Conservation (phyloP, 2,329 filamentous ascomycete species). For the Dothideomycetidae sp. region DNA sequence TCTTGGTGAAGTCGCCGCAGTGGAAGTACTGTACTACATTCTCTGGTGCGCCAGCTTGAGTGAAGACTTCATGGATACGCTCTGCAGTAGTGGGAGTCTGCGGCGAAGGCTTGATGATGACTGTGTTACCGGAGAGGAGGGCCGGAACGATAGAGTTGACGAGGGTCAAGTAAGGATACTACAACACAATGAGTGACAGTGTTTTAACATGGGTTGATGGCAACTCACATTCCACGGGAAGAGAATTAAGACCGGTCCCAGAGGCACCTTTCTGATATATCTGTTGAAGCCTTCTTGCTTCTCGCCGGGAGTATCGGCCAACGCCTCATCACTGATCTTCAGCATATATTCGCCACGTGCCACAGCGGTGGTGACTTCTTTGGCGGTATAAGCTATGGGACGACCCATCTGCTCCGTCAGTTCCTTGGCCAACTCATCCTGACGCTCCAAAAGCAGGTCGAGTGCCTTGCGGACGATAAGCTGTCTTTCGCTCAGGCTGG, state of each 20-base stretch:
- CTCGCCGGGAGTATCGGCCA: constrained; percentile 71
- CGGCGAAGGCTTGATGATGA: constrained; percentile 88
- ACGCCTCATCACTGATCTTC: constrained; percentile 63
- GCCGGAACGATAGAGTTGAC: constrained; percentile 87
- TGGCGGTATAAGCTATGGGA: constrained; percentile 73
- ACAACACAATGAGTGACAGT: constrained; percentile 9
- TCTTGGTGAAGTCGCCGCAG: constrained; percentile 60
- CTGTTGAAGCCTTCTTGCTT: constrained; percentile 77
- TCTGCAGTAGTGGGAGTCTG: constrained; percentile 89
- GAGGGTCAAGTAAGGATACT: constrained; percentile 92
- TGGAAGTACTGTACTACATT: constrained; percentile 89
- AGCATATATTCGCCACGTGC: constrained; percentile 75
- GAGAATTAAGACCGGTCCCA: constrained; percentile 76
- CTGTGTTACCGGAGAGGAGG: constrained; percentile 76
- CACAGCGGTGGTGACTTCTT: constrained; percentile 72
- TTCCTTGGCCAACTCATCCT: constrained; percentile 71
- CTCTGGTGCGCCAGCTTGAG: constrained; percentile 63
- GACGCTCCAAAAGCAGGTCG: constrained; percentile 50
- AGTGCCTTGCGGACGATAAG: constrained; percentile 70
- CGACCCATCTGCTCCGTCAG: constrained; percentile 91
- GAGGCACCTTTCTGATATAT: constrained; percentile 75
- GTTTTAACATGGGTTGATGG: constrained; percentile 1
- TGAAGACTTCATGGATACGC: constrained; percentile 62
- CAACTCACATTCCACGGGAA: constrained; percentile 87
- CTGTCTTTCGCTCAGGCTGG: constrained; percentile 60